Evolutionary conservation across 345 rosid species (phyloP).

Genomic region (Physaria fendleri): DNA sequence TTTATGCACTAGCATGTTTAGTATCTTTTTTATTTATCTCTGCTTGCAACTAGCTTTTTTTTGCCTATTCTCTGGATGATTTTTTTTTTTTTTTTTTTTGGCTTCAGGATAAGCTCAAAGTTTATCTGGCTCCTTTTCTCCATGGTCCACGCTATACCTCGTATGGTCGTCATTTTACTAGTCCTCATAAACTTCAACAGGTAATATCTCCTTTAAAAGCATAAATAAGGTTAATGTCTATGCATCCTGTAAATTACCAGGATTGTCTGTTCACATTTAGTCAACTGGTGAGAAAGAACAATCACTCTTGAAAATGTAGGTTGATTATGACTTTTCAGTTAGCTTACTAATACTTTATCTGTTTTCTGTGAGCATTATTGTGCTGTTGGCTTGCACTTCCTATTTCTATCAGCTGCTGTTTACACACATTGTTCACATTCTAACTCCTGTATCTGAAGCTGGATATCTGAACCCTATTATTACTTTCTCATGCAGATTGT

Average conservation of each 20-base stretch:
- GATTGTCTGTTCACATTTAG: not conserved
- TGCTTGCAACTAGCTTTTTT: not conserved
- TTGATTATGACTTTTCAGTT: not conserved
- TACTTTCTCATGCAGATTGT: slow-evolving; percentile 56
- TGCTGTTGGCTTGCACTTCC: slow-evolving; percentile 13
- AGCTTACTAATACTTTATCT: not conserved
- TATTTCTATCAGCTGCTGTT: not conserved
- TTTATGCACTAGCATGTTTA: slow-evolving; percentile 5
- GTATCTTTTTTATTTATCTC: not conserved
- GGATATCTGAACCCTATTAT: slow-evolving; percentile 10
- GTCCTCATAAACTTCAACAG: slow-evolving; percentile 71
- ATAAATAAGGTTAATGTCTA: not conserved
- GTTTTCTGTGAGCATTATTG: slow-evolving; percentile 8
- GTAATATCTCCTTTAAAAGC: slow-evolving; percentile 33
- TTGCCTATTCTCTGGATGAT: not conserved
- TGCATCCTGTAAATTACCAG: slow-evolving; percentile 3
- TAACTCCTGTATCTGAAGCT: slow-evolving; percentile 3
- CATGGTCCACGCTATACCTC: slow-evolving; percentile 81
- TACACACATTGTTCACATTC: not conserved
- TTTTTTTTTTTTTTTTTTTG: slow-evolving; percentile 22
- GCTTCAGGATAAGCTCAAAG: slow-evolving; percentile 68
- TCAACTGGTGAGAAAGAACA: not conserved
- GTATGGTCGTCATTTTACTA: slow-evolving; percentile 95
- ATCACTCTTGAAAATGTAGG: not conserved
- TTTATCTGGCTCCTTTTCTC: slow-evolving; percentile 81